Evolutionary conservation across 2,329 filamentous ascomycete genomes (phyloP).

Genomic region (Bipolaris sorokiniana): DNA sequence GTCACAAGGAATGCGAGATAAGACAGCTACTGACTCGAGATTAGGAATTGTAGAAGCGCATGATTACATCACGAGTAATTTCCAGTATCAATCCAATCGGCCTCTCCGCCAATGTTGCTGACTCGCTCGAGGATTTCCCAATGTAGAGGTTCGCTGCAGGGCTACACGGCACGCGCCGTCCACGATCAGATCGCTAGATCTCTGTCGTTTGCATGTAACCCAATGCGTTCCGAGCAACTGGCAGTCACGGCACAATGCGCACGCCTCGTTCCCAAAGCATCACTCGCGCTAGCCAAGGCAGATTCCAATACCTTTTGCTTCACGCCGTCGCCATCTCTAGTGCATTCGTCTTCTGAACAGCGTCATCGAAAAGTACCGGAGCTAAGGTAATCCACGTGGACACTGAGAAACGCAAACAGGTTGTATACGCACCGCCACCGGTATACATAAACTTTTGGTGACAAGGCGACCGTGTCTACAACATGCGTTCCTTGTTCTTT

Average conservation of each 20-base stretch:
- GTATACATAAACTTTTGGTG: not conserved
- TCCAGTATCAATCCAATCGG: not conserved
- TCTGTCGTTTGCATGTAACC: not conserved
- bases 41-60: slow-evolving; percentile 7
- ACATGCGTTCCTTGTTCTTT: not conserved
- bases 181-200: slow-evolving; percentile 10
- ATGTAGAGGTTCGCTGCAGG: slow-evolving; percentile 8
- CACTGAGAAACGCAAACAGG: not conserved
- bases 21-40: slow-evolving; percentile 1
- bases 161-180: slow-evolving; percentile 11
- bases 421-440: not conserved
- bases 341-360: not conserved
- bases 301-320: not conserved
- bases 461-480: not conserved
- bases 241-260: not conserved
- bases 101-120: not conserved
- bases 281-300: not conserved
- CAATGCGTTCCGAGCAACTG: not conserved
- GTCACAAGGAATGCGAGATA: not conserved
- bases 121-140: not conserved
- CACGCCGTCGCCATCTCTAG: not conserved
- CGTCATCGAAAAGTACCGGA: slow-evolving; percentile 3
- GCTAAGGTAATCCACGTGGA: not conserved
- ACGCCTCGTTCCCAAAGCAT: not conserved
- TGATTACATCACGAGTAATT: slow-evolving; percentile 11